Percentiles rank a stretch among this genome's conserved stretches.
Evolutionary conservation across 148 eudicot genomes (phyloP).

Genomic region (Selenicereus undatus): DNA sequence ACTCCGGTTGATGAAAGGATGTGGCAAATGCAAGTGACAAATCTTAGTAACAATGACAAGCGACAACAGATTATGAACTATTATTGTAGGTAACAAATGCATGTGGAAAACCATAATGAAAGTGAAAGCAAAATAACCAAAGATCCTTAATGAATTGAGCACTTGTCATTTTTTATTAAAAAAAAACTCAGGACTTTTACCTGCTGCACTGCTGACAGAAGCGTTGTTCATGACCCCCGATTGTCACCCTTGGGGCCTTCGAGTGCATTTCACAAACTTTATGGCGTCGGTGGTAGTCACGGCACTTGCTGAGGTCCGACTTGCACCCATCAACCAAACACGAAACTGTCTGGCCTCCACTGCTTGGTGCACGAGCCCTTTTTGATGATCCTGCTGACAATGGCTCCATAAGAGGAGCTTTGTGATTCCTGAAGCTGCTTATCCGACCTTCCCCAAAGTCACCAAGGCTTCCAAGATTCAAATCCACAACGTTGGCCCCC

Average conservation of each 20-base stretch:
- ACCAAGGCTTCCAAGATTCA: constrained; percentile 45
- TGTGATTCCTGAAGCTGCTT: constrained; percentile 25
- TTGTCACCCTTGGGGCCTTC: constrained; percentile 55
- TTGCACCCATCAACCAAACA: constrained; percentile 66
- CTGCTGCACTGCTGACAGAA: constrained; percentile 84
- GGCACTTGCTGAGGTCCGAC: constrained; percentile 58
- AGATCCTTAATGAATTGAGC: neutral
- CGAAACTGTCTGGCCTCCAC: constrained; percentile 35
- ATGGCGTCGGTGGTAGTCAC: constrained; percentile 68
- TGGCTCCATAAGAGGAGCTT: constrained; percentile 34
- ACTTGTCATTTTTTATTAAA: neutral
- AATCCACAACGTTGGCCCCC: constrained; percentile 35
- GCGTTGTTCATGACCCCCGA: constrained; percentile 55
- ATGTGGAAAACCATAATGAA: neutral
- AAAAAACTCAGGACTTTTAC: constrained; percentile 23
- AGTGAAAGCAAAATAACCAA: constrained; percentile 10
- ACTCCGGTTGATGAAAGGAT: neutral
- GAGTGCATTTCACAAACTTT: constrained; percentile 76
- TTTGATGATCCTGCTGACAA: constrained; percentile 42
- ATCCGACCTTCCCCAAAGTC: constrained; percentile 22
- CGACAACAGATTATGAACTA: too few species aligned
- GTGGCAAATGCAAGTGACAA: neutral
- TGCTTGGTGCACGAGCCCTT: constrained; percentile 43
- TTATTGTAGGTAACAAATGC: neutral
- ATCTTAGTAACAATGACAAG: neutral